phyloP scores from a whole-genome alignment of 2,329 filamentous ascomycete genomes.

The Microsporum canis region DNA sequence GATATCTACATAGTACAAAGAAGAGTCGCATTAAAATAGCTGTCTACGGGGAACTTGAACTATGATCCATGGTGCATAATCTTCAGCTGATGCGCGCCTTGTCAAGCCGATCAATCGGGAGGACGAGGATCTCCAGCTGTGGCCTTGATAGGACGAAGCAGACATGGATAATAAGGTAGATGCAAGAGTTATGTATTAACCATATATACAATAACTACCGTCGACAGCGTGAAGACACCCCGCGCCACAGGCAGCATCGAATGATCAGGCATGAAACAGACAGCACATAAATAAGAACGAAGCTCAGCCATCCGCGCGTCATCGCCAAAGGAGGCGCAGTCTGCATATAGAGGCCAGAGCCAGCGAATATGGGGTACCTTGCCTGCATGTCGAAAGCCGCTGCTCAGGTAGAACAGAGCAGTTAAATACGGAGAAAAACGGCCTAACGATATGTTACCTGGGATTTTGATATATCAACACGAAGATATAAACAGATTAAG shows the following conservation, averaged over 20 bases:
- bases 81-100: background rate
- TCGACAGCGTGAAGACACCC: too few relatives aligned
- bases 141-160: background rate
- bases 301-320: conserved; percentile 2
- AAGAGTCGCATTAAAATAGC: background rate
- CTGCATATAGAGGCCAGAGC: background rate
- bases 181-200: background rate
- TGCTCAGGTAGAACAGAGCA: background rate
- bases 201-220: too few relatives aligned
- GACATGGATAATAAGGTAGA: background rate
- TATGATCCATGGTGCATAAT: background rate
- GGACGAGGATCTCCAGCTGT: background rate
- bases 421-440: too few relatives aligned
- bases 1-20: background rate
- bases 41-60: background rate
- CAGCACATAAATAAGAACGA: background rate
- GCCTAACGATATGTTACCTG: too few relatives aligned
- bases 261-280: too few relatives aligned
- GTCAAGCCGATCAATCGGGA: background rate
- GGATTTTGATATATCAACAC: too few relatives aligned
- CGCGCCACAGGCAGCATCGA: too few relatives aligned
- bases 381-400: background rate
- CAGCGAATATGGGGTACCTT: background rate
- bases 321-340: background rate
- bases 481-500: too few relatives aligned